These are phyloP conservation scores for Rubroboletus satanas DNA, from an alignment of 768 basidiomycete genomes.

Conservation along the genomic window DNA sequence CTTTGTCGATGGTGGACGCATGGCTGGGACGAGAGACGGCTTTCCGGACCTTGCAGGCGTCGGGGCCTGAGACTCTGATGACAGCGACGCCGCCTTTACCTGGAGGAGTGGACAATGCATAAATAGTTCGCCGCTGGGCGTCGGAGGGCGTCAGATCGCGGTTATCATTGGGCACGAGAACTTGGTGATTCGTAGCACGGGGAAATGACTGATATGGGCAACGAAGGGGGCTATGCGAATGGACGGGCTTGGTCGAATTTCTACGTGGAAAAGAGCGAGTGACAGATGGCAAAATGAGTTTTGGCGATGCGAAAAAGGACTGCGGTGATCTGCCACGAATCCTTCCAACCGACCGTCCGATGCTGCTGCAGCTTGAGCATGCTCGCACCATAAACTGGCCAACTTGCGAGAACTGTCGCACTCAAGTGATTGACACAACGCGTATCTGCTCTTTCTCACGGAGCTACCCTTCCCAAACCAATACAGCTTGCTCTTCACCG, in stretches of 20 bases:
- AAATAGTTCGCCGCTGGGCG: conserved; percentile 72
- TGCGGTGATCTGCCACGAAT: not conserved
- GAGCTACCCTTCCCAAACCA: not conserved
- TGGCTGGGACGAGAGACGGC: conserved; percentile 45
- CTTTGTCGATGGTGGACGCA: not conserved
- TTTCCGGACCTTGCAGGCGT: conserved; percentile 58
- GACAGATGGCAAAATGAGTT: conserved; percentile 10
- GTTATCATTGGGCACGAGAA: not conserved
- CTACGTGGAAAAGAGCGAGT: conserved; percentile 19
- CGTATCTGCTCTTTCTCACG: conserved; percentile 20
- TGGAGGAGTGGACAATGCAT: conserved; percentile 82
- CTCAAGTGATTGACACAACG: not conserved
- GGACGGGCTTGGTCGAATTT: conserved; percentile 20
- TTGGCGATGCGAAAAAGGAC: conserved; percentile 4
- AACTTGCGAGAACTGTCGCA: not conserved
- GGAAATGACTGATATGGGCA: conserved; percentile 14
- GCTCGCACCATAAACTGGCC: conserved; percentile 16
- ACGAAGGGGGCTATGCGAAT: conserved; percentile 16
- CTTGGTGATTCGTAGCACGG: not conserved
- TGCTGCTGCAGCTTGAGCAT: conserved; percentile 15
- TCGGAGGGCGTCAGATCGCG: conserved; percentile 33
- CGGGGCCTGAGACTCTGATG: conserved; percentile 78
- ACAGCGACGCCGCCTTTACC: conserved; percentile 85
- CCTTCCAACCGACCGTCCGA: conserved; percentile 2
- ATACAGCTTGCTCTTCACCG: not conserved